Base-by-base conservation (phyloP, 202 grass and related monocot species). In the Setaria viridis region DNA sequence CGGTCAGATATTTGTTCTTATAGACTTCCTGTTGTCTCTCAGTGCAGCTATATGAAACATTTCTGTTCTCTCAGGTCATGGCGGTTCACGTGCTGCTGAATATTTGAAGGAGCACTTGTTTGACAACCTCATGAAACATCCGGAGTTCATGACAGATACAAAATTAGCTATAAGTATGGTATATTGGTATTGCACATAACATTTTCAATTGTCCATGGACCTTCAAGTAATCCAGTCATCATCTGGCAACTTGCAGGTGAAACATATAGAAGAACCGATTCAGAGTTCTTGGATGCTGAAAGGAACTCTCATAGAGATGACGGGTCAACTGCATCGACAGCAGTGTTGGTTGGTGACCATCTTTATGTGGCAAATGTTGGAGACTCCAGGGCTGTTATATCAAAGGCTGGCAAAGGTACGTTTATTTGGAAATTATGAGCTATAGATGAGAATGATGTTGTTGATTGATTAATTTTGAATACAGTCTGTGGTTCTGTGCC, bases 71-170 rank as follows among this genome's bases (percentile, higher is more conserved):
- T 39, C 70, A 99, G 96, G 96, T 86, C 96, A 99, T 90, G 96
- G 96, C 2, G 96, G 96, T 76, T 99, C 96, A 66, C 91, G 93
- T 88, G 96, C 96, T 89, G 93, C 96, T 88, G 93, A 94, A 76
- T 98, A 98, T 87, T 94, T 98, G 79, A 96, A 91, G 96, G 88
- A 99, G 86, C 86, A 99, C 82, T 90, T 99, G 80, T 99, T 99
- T 90, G 86, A 94, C 45, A 96, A 99, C 62, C 93, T 96, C 84
- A 86, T 94, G 80, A 94, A 92, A 80, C 96, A 99, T 80, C 88
- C 93, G 11, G 84, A 91, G 70, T 99, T 99, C 68, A 94, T 99
- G 93, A 75, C 70, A 68, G 78, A 99, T 87, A 94, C 91, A 84
- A 99, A 90, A 88, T 68, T 94, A 88, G 96, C 96, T 42, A 96